These are phyloP conservation scores for Pichia sp. DNA, from an alignment of 1,139 yeast genomes.

Conservation along the genomic window DNA sequence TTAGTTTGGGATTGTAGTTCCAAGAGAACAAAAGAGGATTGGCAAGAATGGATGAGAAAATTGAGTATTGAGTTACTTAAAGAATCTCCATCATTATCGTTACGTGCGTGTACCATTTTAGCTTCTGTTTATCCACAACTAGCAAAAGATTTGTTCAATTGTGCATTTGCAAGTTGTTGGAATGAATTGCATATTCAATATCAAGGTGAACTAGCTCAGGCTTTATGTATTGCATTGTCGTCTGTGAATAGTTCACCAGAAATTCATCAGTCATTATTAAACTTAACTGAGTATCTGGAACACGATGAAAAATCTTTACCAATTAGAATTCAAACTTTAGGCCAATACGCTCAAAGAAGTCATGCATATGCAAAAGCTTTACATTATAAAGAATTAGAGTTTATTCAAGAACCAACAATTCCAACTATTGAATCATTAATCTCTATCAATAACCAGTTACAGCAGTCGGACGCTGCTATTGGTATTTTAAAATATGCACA, in stretches of 20 bases:
- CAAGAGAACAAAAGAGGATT: slow-evolving; percentile 85
- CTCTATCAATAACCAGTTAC: slow-evolving; percentile 87
- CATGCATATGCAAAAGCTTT: slow-evolving; percentile 97
- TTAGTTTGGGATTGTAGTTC: slow-evolving; percentile 91
- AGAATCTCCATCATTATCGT: slow-evolving; percentile 92
- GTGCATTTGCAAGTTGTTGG: slow-evolving; percentile 96
- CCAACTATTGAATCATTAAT: slow-evolving; percentile 90
- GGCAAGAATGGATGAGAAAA: slow-evolving; percentile 96
- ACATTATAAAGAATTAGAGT: slow-evolving; percentile 92
- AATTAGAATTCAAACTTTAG: slow-evolving; percentile 78
- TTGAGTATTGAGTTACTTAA: slow-evolving; percentile 79
- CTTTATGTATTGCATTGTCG: slow-evolving; percentile 79
- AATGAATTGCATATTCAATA: slow-evolving; percentile 85
- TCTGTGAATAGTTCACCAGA: slow-evolving; percentile 95
- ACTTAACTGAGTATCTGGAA: slow-evolving; percentile 94
- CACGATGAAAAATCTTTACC: slow-evolving; percentile 95
- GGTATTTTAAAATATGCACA: slow-evolving; percentile 96
- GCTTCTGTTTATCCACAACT: slow-evolving; percentile 86
- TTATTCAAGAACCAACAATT: slow-evolving; percentile 87
- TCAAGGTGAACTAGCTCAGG: slow-evolving; percentile 82
- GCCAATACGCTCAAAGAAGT: slow-evolving; percentile 89
- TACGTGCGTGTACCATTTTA: slow-evolving; percentile 86
- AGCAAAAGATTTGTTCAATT: slow-evolving; percentile 87
- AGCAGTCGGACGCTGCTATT: slow-evolving; percentile 96
- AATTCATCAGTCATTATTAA: slow-evolving; percentile 80